Percentiles rank a stretch among this genome's conserved stretches.
Evolutionary conservation across 345 rosid species (phyloP).

Genomic region (Pseudoturritis turrita): DNA sequence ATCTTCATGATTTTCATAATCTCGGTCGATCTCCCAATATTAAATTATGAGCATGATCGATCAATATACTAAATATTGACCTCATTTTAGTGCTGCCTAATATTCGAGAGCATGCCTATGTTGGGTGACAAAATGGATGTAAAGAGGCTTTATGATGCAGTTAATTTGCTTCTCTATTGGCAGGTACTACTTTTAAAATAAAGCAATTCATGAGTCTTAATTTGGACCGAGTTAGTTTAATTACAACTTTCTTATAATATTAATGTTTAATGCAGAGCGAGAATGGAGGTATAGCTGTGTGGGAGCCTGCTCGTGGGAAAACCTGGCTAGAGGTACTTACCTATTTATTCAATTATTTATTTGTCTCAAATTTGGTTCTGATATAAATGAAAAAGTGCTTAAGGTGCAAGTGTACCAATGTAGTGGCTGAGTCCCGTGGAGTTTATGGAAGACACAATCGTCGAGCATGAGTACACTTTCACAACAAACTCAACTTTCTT

Average conservation of each 20-base stretch:
- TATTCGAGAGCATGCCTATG: background rate
- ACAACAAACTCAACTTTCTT: background rate
- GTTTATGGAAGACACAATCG: conserved; percentile 38
- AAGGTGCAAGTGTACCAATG: background rate
- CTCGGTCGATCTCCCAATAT: too few species aligned
- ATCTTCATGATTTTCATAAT: too few species aligned
- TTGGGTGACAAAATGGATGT: conserved; percentile 11
- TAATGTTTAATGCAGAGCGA: conserved; percentile 33
- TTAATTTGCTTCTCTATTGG: conserved; percentile 60
- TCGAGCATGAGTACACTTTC: conserved; percentile 26
- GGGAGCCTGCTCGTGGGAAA: conserved; percentile 58
- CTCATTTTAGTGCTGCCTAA: background rate
- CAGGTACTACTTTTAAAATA: conserved; percentile 40
- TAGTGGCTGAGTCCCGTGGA: conserved; percentile 51
- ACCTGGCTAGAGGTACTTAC: conserved; percentile 36
- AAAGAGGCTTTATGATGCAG: conserved; percentile 52
- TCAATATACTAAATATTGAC: too few species aligned
- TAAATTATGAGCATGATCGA: too few species aligned
- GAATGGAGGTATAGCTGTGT: conserved; percentile 56
- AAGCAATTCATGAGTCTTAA: too few species aligned
- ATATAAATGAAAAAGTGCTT: background rate
- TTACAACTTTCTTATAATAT: too few species aligned
- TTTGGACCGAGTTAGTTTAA: too few species aligned
- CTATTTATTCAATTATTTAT: too few species aligned
- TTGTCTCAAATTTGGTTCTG: background rate